Percentiles rank a stretch among this genome's conserved stretches.
These are phyloP conservation scores for Corrigiola litoralis DNA, from an alignment of 179 eudicot species.

Conservation along the genomic window DNA sequence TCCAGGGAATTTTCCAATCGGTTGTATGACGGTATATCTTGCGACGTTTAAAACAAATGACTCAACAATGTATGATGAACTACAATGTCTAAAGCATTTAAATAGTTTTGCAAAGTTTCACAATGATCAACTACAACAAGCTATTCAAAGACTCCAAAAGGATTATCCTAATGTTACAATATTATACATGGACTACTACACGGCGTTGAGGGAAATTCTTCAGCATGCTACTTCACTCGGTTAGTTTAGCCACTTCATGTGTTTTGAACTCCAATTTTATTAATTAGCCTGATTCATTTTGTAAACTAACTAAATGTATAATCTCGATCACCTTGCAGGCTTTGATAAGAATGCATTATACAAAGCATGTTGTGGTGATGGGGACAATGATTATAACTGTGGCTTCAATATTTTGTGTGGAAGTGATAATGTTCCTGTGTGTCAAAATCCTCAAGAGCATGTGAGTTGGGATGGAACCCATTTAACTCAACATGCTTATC, in stretches of 20 bases:
- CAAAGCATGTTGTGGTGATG: conserved; percentile 9
- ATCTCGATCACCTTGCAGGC: neutral
- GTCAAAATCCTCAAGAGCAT: neutral
- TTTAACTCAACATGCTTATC: conserved; percentile 9
- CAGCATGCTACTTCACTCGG: conserved; percentile 14
- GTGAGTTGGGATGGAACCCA: conserved; percentile 8
- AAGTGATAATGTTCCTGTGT: neutral
- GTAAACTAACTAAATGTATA: neutral
- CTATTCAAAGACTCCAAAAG: conserved; percentile 13
- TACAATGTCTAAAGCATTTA: conserved; percentile 23
- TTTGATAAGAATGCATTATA: neutral
- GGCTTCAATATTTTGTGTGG: neutral
- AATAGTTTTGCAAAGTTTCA: conserved; percentile 23
- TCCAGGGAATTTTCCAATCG: conserved; percentile 35
- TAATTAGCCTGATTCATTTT: no score
- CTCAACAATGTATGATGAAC: conserved; percentile 17
- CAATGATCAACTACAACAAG: conserved; percentile 16
- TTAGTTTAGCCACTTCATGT: conserved; percentile 1
- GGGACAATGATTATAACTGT: neutral
- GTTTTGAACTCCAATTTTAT: neutral
- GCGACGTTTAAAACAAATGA: conserved; percentile 12
- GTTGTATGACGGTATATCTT: conserved; percentile 21
- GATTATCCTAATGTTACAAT: conserved; percentile 18
- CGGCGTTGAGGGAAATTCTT: neutral
- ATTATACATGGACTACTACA: conserved; percentile 20